A percentile compares a stretch with the other conserved stretches of the same genome.
phyloP scores from a whole-genome alignment of 2,329 filamentous ascomycete genomes.

The Cordyceps cicadae region DNA sequence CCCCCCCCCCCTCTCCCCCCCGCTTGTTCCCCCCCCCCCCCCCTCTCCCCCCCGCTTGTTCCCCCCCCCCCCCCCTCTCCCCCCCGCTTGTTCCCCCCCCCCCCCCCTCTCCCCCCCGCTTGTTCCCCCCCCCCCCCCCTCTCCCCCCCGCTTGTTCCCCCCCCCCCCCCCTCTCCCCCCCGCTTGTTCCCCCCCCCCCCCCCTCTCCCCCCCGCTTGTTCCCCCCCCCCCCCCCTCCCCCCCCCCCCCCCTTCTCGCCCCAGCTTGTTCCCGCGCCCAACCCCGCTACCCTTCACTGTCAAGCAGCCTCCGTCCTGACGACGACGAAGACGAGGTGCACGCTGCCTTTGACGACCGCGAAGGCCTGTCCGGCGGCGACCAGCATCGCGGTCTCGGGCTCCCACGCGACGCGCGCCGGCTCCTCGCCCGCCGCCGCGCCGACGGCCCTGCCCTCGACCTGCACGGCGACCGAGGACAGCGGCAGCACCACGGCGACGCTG shows the following conservation, averaged over 20 bases:
- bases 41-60: not conserved
- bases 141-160: too few relatives aligned
- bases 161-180: not conserved
- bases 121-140: not conserved
- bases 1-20: too few relatives aligned
- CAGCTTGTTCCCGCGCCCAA: too few relatives aligned
- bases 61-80: too few relatives aligned
- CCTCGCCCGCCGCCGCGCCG: not conserved
- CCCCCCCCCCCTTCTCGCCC: not conserved
- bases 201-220: too few relatives aligned
- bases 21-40: too few relatives aligned
- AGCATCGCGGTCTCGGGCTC: not conserved
- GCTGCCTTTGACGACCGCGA: not conserved
- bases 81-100: too few relatives aligned
- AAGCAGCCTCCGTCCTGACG: not conserved
- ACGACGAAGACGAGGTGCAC: conserved; percentile 3
- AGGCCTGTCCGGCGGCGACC: not conserved
- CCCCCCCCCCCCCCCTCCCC: not conserved
- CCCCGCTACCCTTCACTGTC: too few relatives aligned
- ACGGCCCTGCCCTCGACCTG: not conserved
- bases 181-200: not conserved
- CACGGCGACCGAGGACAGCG: not conserved
- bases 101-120: not conserved
- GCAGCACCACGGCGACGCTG: conserved; percentile 3
- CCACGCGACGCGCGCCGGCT: not conserved